A percentile compares a stretch with the other conserved stretches of the same genome.
Evolutionary conservation across 495 filamentous ascomycete genomes (phyloP).

Genomic region (Tirmania nivea): DNA sequence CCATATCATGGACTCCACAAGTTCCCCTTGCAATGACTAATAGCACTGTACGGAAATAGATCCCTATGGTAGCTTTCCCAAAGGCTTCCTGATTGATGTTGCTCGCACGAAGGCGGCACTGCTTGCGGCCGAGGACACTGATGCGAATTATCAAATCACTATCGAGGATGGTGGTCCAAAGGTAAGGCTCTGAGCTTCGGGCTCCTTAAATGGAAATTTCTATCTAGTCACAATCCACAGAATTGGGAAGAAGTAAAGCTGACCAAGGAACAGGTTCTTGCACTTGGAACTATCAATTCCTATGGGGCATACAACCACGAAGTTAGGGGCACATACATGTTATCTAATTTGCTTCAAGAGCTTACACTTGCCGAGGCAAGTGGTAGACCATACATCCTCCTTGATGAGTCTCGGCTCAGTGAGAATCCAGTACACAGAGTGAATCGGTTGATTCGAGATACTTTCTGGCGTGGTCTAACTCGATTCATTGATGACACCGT

Average conservation of each 20-base stretch:
- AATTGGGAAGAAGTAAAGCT: too few species aligned
- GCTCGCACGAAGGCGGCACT: conserved; percentile 52
- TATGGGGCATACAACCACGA: conserved; percentile 65
- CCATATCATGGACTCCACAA: too few species aligned
- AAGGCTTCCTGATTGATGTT: conserved; percentile 1
- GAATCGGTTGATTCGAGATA: conserved; percentile 58
- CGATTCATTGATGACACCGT: conserved; percentile 70
- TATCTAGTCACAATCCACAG: background rate
- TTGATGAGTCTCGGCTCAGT: conserved; percentile 68
- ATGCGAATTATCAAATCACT: conserved; percentile 83
- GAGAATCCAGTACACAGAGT: conserved; percentile 84
- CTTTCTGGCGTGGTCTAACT: conserved; percentile 79
- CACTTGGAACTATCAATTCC: conserved; percentile 67
- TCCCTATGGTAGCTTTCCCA: background rate
- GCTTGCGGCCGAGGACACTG: conserved; percentile 65
- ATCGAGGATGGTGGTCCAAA: conserved; percentile 91
- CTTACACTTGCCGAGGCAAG: conserved; percentile 71
- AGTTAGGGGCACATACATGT: conserved; percentile 81
- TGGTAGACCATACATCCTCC: conserved; percentile 59
- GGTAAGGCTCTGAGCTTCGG: conserved; percentile 27
- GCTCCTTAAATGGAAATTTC: conserved; percentile 3
- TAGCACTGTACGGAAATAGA: background rate
- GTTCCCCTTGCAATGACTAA: background rate
- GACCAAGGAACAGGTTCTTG: conserved; percentile 33
- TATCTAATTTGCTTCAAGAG: conserved; percentile 88